phyloP scores from a whole-genome alignment of 2,329 filamentous ascomycete species.

The Penicillium sp. region DNA sequence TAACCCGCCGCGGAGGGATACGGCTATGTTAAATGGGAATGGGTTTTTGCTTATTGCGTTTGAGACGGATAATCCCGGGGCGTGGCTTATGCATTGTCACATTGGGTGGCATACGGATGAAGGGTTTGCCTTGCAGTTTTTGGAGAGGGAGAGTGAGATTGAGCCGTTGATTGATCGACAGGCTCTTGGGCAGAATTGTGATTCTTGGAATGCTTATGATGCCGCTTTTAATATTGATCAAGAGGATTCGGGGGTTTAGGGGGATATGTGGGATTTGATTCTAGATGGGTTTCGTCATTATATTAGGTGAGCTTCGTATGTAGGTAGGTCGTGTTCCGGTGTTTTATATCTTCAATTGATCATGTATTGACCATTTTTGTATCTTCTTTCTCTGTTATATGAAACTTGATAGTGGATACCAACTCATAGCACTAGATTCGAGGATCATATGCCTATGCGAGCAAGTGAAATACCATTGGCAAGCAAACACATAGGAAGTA shows the following conservation, averaged over 20 bases:
- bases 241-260: constrained; percentile 9
- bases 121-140: constrained; percentile 34
- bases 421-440: too few relatives aligned
- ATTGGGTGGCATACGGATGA: constrained; percentile 32
- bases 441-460: too few relatives aligned
- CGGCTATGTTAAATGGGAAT: constrained; percentile 43
- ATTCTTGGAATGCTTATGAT: constrained; percentile 24
- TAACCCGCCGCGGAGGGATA: constrained; percentile 52
- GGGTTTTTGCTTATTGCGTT: constrained; percentile 54
- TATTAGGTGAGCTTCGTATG: neutral
- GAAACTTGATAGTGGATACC: too few relatives aligned
- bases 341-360: neutral
- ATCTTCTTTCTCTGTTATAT: too few relatives aligned
- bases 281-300: neutral
- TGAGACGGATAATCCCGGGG: constrained; percentile 53
- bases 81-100: constrained; percentile 39
- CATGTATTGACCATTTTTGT: neutral
- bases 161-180: constrained; percentile 19
- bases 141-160: constrained; percentile 32
- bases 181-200: constrained; percentile 16
- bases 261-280: neutral
- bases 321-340: neutral
- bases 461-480: too few relatives aligned
- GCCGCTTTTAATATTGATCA: constrained; percentile 13
- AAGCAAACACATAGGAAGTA: too few relatives aligned